phyloP scores from a whole-genome alignment of 768 basidiomycete species.

The Agrocybe pediades region DNA sequence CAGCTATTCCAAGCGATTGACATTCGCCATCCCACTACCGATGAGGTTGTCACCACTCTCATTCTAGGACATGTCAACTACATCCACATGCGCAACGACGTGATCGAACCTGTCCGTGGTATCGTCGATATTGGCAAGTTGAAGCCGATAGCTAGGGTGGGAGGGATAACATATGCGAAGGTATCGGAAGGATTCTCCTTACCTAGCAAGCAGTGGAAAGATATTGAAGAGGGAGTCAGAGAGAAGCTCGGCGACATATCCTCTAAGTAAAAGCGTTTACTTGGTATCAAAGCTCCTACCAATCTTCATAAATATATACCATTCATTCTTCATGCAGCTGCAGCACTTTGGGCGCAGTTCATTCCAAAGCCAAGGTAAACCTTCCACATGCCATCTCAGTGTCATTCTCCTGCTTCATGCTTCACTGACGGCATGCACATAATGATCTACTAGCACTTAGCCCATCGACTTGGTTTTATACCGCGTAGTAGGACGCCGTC shows the following conservation, averaged over 20 bases:
- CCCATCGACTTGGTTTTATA: too few species aligned
- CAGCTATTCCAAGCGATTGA: slow-evolving; percentile 46
- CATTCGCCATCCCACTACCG: slow-evolving; percentile 40
- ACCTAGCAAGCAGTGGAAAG: slow-evolving; percentile 53
- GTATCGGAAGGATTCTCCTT: slow-evolving; percentile 53
- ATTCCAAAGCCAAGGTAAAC: too few species aligned
- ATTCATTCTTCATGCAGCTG: too few species aligned
- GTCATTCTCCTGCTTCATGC: too few species aligned
- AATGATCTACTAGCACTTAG: too few species aligned
- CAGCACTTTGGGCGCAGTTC: too few species aligned
- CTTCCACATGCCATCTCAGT: too few species aligned
- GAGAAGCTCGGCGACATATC: neutral
- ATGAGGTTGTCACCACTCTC: slow-evolving; percentile 38
- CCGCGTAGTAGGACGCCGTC: too few species aligned
- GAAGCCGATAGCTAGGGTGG: slow-evolving; percentile 52
- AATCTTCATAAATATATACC: too few species aligned
- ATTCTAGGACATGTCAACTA: slow-evolving; percentile 56
- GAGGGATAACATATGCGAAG: slow-evolving; percentile 48
- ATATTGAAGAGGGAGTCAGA: slow-evolving; percentile 34
- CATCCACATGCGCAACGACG: slow-evolving; percentile 59
- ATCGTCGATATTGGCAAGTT: slow-evolving; percentile 50
- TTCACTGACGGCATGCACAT: too few species aligned
- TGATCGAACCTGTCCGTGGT: slow-evolving; percentile 38
- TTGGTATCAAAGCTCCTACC: too few species aligned
- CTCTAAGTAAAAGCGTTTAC: too few species aligned